These are phyloP conservation scores for Pseudocercospora fuligena DNA, from an alignment of 2,329 filamentous ascomycete genomes.

Conservation along the genomic window DNA sequence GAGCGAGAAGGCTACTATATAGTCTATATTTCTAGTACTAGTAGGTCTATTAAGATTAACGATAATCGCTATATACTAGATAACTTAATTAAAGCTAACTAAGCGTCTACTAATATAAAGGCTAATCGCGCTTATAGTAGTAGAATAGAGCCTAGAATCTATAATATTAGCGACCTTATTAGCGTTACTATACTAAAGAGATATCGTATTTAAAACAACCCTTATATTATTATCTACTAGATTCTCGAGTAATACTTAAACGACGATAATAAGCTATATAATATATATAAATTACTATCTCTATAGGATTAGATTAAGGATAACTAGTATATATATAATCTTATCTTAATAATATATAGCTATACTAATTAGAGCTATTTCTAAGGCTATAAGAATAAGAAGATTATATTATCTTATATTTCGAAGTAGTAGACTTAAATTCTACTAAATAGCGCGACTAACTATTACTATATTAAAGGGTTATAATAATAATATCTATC, in stretches of 20 bases:
- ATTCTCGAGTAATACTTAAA: background rate
- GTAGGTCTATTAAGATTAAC: background rate
- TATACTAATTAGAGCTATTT: background rate
- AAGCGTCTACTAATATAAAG: background rate
- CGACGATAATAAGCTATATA: background rate
- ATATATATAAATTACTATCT: background rate
- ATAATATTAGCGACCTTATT: background rate
- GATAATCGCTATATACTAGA: background rate
- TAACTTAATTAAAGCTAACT: background rate
- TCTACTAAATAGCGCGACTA: background rate
- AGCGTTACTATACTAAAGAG: background rate
- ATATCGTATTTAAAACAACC: background rate
- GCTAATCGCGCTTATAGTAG: background rate
- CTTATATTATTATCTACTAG: background rate
- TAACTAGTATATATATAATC: background rate
- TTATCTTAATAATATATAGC: background rate
- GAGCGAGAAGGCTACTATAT: background rate
- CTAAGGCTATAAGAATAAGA: background rate
- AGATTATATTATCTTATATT: background rate
- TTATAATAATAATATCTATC: background rate
- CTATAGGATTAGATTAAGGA: background rate
- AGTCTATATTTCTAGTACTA: background rate
- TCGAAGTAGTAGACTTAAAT: background rate
- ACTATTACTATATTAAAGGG: background rate
- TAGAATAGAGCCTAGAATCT: background rate